phyloP scores from a whole-genome alignment of 2,329 filamentous ascomycete genomes.

The Pezicula neosporulosa region DNA sequence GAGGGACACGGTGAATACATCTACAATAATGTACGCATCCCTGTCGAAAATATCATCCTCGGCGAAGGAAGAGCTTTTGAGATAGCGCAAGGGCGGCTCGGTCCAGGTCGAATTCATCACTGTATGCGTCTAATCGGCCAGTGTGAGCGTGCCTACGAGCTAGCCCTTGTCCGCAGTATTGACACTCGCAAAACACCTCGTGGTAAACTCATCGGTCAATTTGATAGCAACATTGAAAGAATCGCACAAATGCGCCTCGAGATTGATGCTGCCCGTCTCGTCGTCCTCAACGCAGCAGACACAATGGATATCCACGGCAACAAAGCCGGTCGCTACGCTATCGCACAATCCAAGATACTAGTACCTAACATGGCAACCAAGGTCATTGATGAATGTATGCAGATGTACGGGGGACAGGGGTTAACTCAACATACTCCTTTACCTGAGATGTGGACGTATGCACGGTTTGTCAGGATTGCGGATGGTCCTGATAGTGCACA shows the following conservation, averaged over 20 bases:
- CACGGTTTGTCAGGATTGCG: slow-evolving; percentile 36
- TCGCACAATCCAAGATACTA: slow-evolving; percentile 39
- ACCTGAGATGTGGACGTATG: slow-evolving; percentile 40
- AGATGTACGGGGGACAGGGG: slow-evolving; percentile 38
- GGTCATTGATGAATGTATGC: slow-evolving; percentile 39
- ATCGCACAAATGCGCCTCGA: slow-evolving; percentile 38
- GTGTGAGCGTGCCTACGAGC: slow-evolving; percentile 37
- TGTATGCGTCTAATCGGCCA: slow-evolving; percentile 39
- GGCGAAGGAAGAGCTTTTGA: slow-evolving; percentile 38
- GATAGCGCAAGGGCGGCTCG: slow-evolving; percentile 37
- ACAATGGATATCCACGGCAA: slow-evolving; percentile 37
- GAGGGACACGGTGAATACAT: slow-evolving; percentile 39
- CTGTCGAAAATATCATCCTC: slow-evolving; percentile 36
- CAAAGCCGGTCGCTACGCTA: slow-evolving; percentile 36
- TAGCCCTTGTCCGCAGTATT: slow-evolving; percentile 34
- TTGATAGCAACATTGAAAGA: slow-evolving; percentile 37
- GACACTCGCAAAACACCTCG: slow-evolving; percentile 34
- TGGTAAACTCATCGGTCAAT: slow-evolving; percentile 36
- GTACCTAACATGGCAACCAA: slow-evolving; percentile 35
- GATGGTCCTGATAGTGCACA: slow-evolving; percentile 39
- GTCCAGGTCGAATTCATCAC: slow-evolving; percentile 38
- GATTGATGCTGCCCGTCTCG: slow-evolving; percentile 34
- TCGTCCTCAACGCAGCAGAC: slow-evolving; percentile 38
- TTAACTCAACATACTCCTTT: slow-evolving; percentile 38
- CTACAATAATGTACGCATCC: slow-evolving; percentile 37